These are phyloP conservation scores for Fusarium agapanthi DNA, from an alignment of 2,329 filamentous ascomycete genomes.

Conservation along the genomic window DNA sequence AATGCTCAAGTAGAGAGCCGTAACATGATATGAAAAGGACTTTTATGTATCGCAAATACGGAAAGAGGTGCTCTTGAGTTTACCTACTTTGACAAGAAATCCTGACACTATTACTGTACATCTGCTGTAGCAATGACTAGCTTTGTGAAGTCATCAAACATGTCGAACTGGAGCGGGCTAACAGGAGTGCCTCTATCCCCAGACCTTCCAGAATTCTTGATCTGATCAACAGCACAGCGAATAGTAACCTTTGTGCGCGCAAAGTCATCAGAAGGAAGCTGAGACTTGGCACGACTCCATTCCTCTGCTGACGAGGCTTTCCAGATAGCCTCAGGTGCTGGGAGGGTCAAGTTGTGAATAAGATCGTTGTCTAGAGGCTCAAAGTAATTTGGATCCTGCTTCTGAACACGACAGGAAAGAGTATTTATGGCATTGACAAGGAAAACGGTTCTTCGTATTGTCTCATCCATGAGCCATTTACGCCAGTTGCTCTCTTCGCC, in stretches of 20 bases:
- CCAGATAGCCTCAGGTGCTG: not conserved
- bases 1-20: not conserved
- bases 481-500: not conserved
- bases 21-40: not conserved
- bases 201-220: not conserved
- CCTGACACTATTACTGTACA: not conserved
- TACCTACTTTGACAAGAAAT: rapidly evolving
- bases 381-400: not conserved
- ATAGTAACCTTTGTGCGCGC: not conserved
- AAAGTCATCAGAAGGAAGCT: not conserved
- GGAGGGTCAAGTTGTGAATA: not conserved
- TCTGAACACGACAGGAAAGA: not conserved
- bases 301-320: not conserved
- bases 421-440: not conserved
- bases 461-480: not conserved
- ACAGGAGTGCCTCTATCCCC: not conserved
- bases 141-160: not conserved
- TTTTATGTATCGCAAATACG: rapidly evolving
- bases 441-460: not conserved
- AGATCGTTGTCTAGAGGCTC: not conserved
- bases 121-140: not conserved
- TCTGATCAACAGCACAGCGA: not conserved
- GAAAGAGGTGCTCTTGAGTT: not conserved
- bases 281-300: not conserved
- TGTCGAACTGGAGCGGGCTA: not conserved